phyloP scores from a whole-genome alignment of 495 filamentous ascomycete species.

The Neurospora africana region DNA sequence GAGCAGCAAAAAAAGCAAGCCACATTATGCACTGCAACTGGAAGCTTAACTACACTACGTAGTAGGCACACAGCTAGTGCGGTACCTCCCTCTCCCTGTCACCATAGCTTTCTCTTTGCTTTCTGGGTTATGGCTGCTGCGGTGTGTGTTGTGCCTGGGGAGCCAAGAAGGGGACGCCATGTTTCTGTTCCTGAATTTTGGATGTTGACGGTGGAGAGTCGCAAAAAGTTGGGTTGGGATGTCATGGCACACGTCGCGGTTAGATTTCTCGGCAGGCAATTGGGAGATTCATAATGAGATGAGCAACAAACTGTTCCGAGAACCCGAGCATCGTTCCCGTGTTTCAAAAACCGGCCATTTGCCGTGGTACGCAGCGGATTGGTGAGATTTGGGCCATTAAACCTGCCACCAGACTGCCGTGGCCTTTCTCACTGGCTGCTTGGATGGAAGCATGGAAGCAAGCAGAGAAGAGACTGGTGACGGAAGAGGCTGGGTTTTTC shows the following conservation, averaged over 20 bases:
- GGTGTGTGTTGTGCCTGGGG: neutral
- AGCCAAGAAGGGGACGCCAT: neutral
- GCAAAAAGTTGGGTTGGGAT: neutral
- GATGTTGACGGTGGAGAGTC: neutral
- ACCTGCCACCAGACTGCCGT: neutral
- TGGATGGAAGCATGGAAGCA: neutral
- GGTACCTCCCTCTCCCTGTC: neutral
- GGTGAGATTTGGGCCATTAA: neutral
- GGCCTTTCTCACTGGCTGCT: neutral
- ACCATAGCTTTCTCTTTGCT: neutral
- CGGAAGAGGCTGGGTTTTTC: neutral
- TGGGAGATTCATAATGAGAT: neutral
- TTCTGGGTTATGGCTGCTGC: neutral
- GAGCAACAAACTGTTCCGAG: conserved; percentile 1
- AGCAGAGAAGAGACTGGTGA: neutral
- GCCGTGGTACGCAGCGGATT: conserved; percentile 6
- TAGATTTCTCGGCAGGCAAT: neutral
- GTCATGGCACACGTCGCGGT: neutral
- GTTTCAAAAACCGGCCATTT: conserved; percentile 13
- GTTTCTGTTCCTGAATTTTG: neutral
- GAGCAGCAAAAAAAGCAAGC: neutral
- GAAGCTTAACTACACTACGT: neutral
- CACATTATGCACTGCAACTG: neutral
- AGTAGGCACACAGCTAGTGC: neutral
- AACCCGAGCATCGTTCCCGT: conserved; percentile 2